Base-by-base conservation (phyloP, 768 basidiomycete genomes). In the Pisolithus sp. region DNA sequence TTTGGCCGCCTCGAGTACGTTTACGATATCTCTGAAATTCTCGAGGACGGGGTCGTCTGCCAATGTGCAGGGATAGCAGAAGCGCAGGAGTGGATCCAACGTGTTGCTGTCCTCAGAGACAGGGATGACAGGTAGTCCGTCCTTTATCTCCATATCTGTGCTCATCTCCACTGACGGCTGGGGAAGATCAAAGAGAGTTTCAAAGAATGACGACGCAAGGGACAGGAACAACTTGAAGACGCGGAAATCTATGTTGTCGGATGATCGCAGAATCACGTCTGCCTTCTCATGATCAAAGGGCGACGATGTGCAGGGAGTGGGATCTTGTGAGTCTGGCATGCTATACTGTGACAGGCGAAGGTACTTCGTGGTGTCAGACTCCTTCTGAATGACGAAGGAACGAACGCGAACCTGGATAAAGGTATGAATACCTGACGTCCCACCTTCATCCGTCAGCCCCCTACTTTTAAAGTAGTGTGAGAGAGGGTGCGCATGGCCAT, bases 121-220 rank as follows among this genome's bases (percentile, higher is more conserved):
- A 34, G 31, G 31, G 12, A 68, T 48, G 36, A 68, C 58, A 38
- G 49, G 31, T n/a, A 66, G 54, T 48, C 31, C 54, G 18, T 65
- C 59, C 30, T 48, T 57, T 5, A 26, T 34, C 15, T 57, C 61
- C 41, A 53, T 53, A 5, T 48, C 52, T 4, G 37, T 44, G n/a
- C 15, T 34, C 12, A 7, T 28, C 7, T 12, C 45, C 37, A 52
- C 21, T 12, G 42, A 13, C 17, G 66, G 51, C 30, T 70, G 64
- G 3, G 66, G 64, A 7, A 67, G 48, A 17, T 54, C 39, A 46
- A 72, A 67, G 49, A 73, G 60, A 18, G 57, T 52, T 28, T 62
- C 55, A 51, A 72, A 75, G 53, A 67, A 61, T 0, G 66, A 58
- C 12, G 72, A 73, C 0, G 70, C 59, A 17, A 69, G 59, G 10